phyloP scores from a whole-genome alignment of 176 grass and related monocot genomes.

The Musa troglodytarum region DNA sequence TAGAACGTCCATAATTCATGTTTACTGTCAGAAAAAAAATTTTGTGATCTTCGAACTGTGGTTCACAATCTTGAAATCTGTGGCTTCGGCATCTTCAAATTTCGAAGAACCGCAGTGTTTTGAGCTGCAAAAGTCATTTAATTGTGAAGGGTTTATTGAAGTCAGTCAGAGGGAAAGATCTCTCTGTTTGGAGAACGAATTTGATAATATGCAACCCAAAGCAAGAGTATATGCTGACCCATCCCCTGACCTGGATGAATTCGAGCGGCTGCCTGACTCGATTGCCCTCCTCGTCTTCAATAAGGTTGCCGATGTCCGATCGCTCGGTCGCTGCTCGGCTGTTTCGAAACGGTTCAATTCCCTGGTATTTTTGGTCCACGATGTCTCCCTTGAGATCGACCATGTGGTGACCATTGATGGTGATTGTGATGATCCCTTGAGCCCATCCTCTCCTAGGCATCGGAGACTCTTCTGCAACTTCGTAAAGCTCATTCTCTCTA shows the following conservation, averaged over 20 bases:
- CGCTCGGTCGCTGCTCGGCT: constrained; percentile 63
- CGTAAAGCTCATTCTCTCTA: constrained; percentile 64
- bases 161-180: neutral
- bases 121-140: neutral
- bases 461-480: constrained; percentile 68
- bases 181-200: neutral
- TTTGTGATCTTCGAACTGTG: neutral
- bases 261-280: constrained; percentile 76
- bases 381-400: constrained; percentile 72
- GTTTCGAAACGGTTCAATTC: constrained; percentile 60
- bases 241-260: constrained; percentile 38
- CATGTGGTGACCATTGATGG: constrained; percentile 56
- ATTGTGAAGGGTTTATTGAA: neutral
- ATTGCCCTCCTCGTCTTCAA: constrained; percentile 78
- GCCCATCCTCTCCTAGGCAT: constrained; percentile 38
- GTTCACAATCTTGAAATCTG: neutral
- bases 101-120: neutral
- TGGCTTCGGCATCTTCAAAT: neutral
- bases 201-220: constrained; percentile 54
- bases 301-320: constrained; percentile 74
- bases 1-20: too few relatives aligned
- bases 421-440: constrained; percentile 59
- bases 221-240: constrained; percentile 72
- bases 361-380: constrained; percentile 59
- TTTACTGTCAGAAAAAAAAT: neutral